phyloP scores from a whole-genome alignment of 2,329 filamentous ascomycete species.

The Cladosporium sp. region DNA sequence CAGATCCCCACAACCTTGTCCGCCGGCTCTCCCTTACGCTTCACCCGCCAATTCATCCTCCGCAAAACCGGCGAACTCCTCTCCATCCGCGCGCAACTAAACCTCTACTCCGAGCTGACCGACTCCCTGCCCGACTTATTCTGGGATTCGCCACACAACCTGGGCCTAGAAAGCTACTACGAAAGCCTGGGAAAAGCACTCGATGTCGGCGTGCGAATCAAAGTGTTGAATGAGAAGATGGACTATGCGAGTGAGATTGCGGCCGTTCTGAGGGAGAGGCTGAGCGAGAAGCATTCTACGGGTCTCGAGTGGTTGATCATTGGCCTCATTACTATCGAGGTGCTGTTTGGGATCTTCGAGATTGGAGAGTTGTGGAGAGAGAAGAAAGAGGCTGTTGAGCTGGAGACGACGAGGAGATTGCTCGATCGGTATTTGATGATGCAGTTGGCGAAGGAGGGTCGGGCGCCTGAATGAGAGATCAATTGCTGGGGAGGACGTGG shows the following conservation, averaged over 20 bases:
- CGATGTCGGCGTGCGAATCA: slow-evolving; percentile 87
- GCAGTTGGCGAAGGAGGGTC: slow-evolving; percentile 19
- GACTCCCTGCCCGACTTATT: slow-evolving; percentile 94
- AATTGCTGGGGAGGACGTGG: neutral
- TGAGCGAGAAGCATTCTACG: slow-evolving; percentile 85
- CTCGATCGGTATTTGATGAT: slow-evolving; percentile 35
- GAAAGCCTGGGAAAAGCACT: slow-evolving; percentile 86
- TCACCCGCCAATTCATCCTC: slow-evolving; percentile 73
- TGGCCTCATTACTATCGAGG: slow-evolving; percentile 84
- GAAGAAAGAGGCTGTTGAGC: slow-evolving; percentile 41
- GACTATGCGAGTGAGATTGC: slow-evolving; percentile 97
- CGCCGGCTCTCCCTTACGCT: slow-evolving; percentile 58
- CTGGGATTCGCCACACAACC: slow-evolving; percentile 87
- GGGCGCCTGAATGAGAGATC: neutral
- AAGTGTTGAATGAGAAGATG: slow-evolving; percentile 91
- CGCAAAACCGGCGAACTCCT: slow-evolving; percentile 91
- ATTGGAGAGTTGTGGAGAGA: slow-evolving; percentile 61
- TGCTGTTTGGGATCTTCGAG: slow-evolving; percentile 72
- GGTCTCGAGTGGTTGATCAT: slow-evolving; percentile 96
- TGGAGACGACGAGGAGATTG: slow-evolving; percentile 38
- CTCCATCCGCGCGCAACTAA: slow-evolving; percentile 83
- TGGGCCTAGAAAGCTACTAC: slow-evolving; percentile 90
- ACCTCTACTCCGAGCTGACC: slow-evolving; percentile 94
- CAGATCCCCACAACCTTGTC: slow-evolving; percentile 76
- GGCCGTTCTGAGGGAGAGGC: slow-evolving; percentile 76